Base-by-base conservation (phyloP, 257 asterid species). In the Echites panduratus region DNA sequence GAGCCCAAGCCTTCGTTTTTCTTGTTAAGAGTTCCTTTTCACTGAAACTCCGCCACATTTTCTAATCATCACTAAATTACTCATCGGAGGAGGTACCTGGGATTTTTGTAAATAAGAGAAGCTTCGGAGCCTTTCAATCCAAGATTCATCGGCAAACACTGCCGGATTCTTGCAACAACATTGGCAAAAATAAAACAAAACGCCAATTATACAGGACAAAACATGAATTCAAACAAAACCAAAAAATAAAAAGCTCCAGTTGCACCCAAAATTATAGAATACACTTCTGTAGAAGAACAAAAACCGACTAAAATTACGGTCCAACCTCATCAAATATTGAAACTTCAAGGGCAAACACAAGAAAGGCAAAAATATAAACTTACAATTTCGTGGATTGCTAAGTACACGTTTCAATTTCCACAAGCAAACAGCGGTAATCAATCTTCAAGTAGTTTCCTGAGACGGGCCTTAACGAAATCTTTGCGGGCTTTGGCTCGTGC, bases 401-500 rank as follows among this genome's bases (percentile, higher is more conserved):
- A 10, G 66, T 27, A n/a, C n/a, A 27, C 10, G 43, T 4, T 13
- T 27, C 66, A 59, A 27, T 27, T 59, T 64, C 29, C 26, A 14
- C 17, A 20, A 64, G 69, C 2, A 27, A 12, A 6, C 22, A 14
- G 59, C 35, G 20, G 8, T 7, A 72, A 63, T 78, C 61, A 82
- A 47, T 82, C 82, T 41, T 79, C 81, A 3, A 79, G 83, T 38
- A 76, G 78, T 52, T 79, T 22, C 73, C 73, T 69, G 68, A 77
- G 80, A 59, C 84, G 84, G 73, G 79, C 75, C 75, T 75, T 80
- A 73, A 78, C 38, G 77, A 58, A 80, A 27, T 83, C 79, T 1
- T 49, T 79, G 48, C 82, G 82, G 83, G 86, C 82, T 68, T 77
- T 43, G 41, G 79, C 35, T 9, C 82, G 79, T 75, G 81, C 81